Percentiles rank a stretch among this genome's conserved stretches.
Evolutionary conservation across 768 basidiomycete species (phyloP).

Genomic region (Mycena haematopus): DNA sequence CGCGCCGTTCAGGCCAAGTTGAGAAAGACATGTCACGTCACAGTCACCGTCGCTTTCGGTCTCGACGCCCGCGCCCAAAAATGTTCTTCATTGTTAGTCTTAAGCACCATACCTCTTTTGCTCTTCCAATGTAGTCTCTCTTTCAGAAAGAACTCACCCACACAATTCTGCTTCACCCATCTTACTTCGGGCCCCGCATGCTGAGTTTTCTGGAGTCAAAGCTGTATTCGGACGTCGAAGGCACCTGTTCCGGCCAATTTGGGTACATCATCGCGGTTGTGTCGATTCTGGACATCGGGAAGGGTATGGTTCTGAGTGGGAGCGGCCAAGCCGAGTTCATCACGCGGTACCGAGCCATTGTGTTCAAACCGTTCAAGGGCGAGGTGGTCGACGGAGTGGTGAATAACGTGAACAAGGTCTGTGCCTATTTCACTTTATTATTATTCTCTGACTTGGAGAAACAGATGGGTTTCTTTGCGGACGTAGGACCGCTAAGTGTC

Average conservation of each 20-base stretch:
- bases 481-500: slow-evolving; percentile 91
- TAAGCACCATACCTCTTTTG: slow-evolving; percentile 7
- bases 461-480: slow-evolving; percentile 98
- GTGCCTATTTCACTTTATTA: slow-evolving; percentile 29
- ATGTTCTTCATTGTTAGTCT: slow-evolving; percentile 79
- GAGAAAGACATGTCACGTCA: neutral
- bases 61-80: neutral
- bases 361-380: slow-evolving; percentile 99
- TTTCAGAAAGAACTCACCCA: slow-evolving; percentile 94
- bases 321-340: slow-evolving; percentile 97
- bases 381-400: slow-evolving; percentile 98
- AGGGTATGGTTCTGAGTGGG: slow-evolving; percentile 89
- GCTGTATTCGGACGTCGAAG: slow-evolving; percentile 95
- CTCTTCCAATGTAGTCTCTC: slow-evolving; percentile 21
- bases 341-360: slow-evolving; percentile 93
- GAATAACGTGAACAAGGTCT: slow-evolving; percentile 92
- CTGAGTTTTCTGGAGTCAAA: slow-evolving; percentile 91
- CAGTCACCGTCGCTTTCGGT: neutral
- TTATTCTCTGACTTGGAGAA: neutral
- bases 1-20: neutral
- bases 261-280: slow-evolving; percentile 95
- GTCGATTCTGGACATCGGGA: slow-evolving; percentile 88
- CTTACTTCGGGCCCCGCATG: slow-evolving; percentile 97
- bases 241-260: slow-evolving; percentile 94
- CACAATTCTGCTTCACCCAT: slow-evolving; percentile 95